These are phyloP conservation scores for Sarocladium brachiariae DNA, from an alignment of 2,329 filamentous ascomycete genomes.

Conservation along the genomic window DNA sequence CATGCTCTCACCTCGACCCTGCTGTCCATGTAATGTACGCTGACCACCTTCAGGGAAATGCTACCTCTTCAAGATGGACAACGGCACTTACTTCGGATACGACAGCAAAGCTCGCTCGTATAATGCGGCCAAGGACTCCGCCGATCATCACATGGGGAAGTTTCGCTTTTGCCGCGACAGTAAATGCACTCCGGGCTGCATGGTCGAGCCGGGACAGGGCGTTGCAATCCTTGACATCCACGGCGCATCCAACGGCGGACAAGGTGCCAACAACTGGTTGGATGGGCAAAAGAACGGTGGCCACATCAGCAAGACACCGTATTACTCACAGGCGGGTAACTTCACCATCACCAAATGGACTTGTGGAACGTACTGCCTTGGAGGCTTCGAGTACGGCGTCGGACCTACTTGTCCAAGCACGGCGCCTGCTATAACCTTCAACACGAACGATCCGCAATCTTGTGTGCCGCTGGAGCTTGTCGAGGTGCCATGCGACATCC, in stretches of 20 bases:
- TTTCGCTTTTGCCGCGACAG: conserved; percentile 15
- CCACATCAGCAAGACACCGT: conserved; percentile 12
- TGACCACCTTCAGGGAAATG: conserved; percentile 12
- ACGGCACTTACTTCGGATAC: conserved; percentile 12
- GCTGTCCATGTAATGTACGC: background rate
- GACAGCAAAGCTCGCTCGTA: conserved; percentile 12
- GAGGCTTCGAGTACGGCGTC: conserved; percentile 12
- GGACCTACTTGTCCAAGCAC: conserved; percentile 14
- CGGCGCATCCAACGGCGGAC: conserved; percentile 11
- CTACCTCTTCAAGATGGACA: conserved; percentile 14
- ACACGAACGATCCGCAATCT: conserved; percentile 13
- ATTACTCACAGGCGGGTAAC: conserved; percentile 12
- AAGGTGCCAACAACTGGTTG: conserved; percentile 15
- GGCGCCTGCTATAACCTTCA: conserved; percentile 14
- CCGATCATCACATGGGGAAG: conserved; percentile 14
- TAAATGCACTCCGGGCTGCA: conserved; percentile 11
- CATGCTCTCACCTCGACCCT: no score
- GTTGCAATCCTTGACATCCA: conserved; percentile 14
- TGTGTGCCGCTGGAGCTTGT: conserved; percentile 13
- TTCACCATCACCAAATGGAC: conserved; percentile 17
- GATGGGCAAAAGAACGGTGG: conserved; percentile 13
- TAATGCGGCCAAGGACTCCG: conserved; percentile 13
- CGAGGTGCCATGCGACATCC: conserved; percentile 16
- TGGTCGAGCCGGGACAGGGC: conserved; percentile 11
- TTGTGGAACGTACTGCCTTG: conserved; percentile 16